Percentiles rank a stretch among this genome's conserved stretches.
Conservation (phyloP, 116 monocot species). For the Trichopus zeylanicus region DNA sequence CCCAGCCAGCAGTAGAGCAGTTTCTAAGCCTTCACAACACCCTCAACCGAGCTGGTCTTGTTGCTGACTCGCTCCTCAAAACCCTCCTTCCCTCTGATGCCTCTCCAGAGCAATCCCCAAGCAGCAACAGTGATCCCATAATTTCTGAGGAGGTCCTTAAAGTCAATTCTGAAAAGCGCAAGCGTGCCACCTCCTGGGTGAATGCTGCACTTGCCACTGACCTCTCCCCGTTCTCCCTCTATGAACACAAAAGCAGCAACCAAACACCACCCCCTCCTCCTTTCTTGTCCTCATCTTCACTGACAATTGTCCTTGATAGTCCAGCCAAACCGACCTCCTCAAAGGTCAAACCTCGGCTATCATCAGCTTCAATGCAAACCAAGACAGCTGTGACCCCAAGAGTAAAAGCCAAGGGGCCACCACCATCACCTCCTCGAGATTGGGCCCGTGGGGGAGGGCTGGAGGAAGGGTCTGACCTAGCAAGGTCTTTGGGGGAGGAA, state of each 20-base stretch:
- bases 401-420: constrained; percentile 10
- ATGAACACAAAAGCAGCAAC: constrained; percentile 17
- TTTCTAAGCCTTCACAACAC: constrained; percentile 46
- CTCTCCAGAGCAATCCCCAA: constrained; percentile 7
- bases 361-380: neutral
- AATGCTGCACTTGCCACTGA: constrained; percentile 67
- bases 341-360: constrained; percentile 22
- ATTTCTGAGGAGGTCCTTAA: constrained; percentile 31
- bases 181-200: constrained; percentile 64
- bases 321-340: constrained; percentile 19
- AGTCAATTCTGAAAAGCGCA: constrained; percentile 40
- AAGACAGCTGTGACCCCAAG: neutral
- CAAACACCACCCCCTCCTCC: neutral
- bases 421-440: constrained; percentile 22
- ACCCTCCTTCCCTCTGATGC: neutral
- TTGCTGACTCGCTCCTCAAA: constrained; percentile 52
- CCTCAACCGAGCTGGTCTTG: constrained; percentile 32
- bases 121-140: neutral
- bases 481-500: constrained; percentile 38
- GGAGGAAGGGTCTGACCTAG: constrained; percentile 46
- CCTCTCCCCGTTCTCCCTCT: constrained; percentile 53
- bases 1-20: constrained; percentile 57
- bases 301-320: constrained; percentile 26
- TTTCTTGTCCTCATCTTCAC: neutral
- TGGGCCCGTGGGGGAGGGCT: constrained; percentile 60